phyloP scores from a whole-genome alignment of 2,329 filamentous ascomycete species.

The Aspergillus sp. region DNA sequence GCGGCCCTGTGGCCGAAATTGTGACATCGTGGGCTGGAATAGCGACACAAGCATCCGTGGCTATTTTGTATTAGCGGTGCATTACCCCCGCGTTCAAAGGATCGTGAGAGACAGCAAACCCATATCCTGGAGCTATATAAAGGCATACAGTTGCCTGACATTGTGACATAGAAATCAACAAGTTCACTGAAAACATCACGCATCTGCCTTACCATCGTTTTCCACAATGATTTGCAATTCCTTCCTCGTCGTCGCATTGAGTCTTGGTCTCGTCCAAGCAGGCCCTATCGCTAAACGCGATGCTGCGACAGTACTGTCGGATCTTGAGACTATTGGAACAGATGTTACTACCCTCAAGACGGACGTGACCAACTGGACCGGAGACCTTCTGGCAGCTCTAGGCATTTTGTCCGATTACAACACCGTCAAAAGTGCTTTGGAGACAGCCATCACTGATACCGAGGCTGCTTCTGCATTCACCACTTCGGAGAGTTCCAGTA shows the following conservation, averaged over 20 bases:
- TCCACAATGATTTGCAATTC: background rate
- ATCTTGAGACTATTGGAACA: background rate
- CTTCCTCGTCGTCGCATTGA: background rate
- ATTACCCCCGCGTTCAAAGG: background rate
- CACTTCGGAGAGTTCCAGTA: background rate
- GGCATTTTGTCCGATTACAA: constrained; percentile 1
- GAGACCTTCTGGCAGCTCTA: background rate
- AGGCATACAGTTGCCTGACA: background rate
- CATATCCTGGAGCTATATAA: background rate
- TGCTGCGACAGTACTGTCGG: background rate
- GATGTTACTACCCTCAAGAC: background rate
- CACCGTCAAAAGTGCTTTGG: constrained; percentile 2
- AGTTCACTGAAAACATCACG: background rate
- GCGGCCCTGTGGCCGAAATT: background rate
- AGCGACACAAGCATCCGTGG: background rate
- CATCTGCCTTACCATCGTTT: background rate
- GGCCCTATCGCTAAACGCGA: background rate
- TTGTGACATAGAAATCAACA: background rate
- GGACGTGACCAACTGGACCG: background rate
- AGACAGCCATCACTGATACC: constrained; percentile 1
- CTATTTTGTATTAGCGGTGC: background rate
- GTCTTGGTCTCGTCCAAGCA: background rate
- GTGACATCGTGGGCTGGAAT: background rate
- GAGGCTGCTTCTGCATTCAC: background rate
- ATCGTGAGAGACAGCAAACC: background rate